Evolutionary conservation across 345 rosid genomes (phyloP).

Genomic region (Eucalyptus cloeziana): DNA sequence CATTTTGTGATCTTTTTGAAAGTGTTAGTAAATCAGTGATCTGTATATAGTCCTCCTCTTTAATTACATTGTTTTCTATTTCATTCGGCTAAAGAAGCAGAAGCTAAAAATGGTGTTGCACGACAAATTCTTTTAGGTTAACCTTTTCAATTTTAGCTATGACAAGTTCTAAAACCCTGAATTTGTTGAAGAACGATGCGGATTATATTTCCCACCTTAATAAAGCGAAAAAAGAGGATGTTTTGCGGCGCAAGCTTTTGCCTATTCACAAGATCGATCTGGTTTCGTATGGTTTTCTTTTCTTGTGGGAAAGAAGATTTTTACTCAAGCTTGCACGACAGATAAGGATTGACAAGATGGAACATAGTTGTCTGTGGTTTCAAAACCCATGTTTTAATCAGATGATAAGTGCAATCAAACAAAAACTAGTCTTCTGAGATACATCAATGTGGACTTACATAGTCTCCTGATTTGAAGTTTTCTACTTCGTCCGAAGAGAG

Average conservation of each 20-base stretch:
- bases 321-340: background rate
- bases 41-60: background rate
- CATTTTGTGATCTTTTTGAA: background rate
- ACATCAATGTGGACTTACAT: background rate
- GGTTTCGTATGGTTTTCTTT: background rate
- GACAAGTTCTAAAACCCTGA: background rate
- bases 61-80: background rate
- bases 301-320: background rate
- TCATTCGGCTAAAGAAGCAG: background rate
- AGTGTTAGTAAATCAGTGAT: background rate
- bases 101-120: background rate
- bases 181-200: background rate
- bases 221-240: background rate
- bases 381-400: background rate
- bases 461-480: background rate
- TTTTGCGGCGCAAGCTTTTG: background rate
- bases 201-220: background rate
- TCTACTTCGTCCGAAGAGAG: background rate
- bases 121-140: background rate
- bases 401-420: background rate
- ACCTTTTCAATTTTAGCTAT: background rate
- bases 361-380: background rate
- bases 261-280: background rate
- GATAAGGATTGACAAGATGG: background rate
- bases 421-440: background rate